Evolutionary conservation across 2,329 filamentous ascomycete species (phyloP), one percentile per base, ranked within the genome.

Genomic region (Exophiala xenobiotica): DNA sequence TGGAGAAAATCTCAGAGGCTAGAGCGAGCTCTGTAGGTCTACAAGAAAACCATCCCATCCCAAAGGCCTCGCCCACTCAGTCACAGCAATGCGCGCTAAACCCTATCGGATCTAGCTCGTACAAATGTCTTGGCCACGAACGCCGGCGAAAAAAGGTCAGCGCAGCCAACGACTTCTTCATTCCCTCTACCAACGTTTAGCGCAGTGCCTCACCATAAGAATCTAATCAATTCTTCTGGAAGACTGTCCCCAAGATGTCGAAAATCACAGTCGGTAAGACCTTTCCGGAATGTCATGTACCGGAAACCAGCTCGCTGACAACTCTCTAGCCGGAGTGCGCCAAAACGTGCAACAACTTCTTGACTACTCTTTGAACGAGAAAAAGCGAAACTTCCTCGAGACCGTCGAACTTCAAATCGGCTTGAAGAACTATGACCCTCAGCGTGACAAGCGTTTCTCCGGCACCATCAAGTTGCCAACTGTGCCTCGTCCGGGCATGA

Each of bases 361-460:
- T 70, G 86, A 95, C 71, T 97, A 97, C 87, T 95, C 88, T 73
- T 81, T 81, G 69, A 85, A 95, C 77, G 89, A 88, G 76, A 96
- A 96, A 87, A 96, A 96, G 88, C 82, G 90, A 68, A 96, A 96
- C 85, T 96, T 96, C 81, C 82, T 95, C 74, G 90, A 93, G 82
- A 92, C 88, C 72, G 89, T 96, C 63, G 74, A 77, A 67, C 71
- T 88, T 66, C 83, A 90, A 77, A 93, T 95, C 81, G 89, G 89
- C 75, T 85, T 95, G 74, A 95, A 95, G 88, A 95, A 95, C 87
- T 96, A 96, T 81, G 88, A 99, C 75, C 92, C 93, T 72, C 83
- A 97, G 87, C 92, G 93, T 90, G 93, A 99, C 82, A 99, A 99
- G 92, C 92, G 92, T 96, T 99, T 99, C 92, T 95, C 89, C 53